Base-by-base conservation (phyloP, 768 basidiomycete species). In the Suillus lakei region DNA sequence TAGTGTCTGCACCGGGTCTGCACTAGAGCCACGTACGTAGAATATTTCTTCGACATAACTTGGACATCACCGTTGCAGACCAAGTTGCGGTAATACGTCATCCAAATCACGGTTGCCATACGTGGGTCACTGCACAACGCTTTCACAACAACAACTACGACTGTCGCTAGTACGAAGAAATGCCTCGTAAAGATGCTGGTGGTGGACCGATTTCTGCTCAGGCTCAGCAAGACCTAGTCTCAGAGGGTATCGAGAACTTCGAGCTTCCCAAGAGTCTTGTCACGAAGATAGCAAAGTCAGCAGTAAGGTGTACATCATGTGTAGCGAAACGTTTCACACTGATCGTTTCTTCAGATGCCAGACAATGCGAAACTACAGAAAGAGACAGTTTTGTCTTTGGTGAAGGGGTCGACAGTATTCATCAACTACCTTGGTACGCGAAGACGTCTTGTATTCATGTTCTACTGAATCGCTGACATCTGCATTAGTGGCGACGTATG, bases 321-420 rank as follows among this genome's bases (percentile, higher is more conserved):
- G 3, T 18, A 41, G 41, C n/a, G 16, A 26, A 34, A 18, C 12
- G 13, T 44, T 10, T 62, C 60, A 53, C n/a, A n/a, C 32, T 59
- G 18, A 59, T 58, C 18, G 2, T 53, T 41, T 56, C 54, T 16
- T 2, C 64, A 96, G 96, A 79, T 97, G 4, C 93, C 95, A 7
- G 90, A 94, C 0, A 90, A 88, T 69, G 85, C 90, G 15, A 97
- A 97, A 73, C 77, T 98, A 63, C 92, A 95, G 71, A 97, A 96
- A 67, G 97, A 98, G 65, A 92, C 93, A 0, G 88, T 96, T 0
- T 75, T 92, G 1, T 93, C 95, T 15, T 82, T 98, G 12, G 84
- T 92, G 16, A 96, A 96, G 74, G 91, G 91, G 36, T 94, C 96
- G 4, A 96, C 96, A 0, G 91, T 98, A 60, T 99, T 98, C 76